Base-by-base conservation (phyloP, 2,329 filamentous ascomycete genomes). In the Apiospora marii region DNA sequence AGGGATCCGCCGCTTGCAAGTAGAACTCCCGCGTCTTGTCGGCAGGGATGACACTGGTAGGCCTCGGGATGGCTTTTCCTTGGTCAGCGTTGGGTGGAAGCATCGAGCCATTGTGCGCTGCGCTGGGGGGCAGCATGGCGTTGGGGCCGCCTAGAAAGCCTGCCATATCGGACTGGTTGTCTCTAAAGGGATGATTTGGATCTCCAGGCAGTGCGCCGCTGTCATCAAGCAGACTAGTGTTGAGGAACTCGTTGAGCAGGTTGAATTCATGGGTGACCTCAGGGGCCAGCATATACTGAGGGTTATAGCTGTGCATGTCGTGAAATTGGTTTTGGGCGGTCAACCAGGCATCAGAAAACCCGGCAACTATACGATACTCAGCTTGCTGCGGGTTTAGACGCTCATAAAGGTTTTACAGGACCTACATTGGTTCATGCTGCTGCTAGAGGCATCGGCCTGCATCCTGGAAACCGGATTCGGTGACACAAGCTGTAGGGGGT, bases 231-330 rank as follows among this genome's bases (percentile, higher is more conserved):
- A 98, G 86, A 80, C 94, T 97, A 77, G 92, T 97, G 82, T 95
- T 96, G 74, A 99, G 89, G 81, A 98, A 98, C 83, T 99, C 96
- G 86, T 97, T 97, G 80, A 99, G 90, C 70, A 98, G 86, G 81
- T 98, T 98, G 83, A 98, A 98, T 86, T 99, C 96, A 84, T 96
- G 96, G 74, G 93, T 95, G 78, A 98, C 94, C 84, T 99, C 96
- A 75, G 95, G 94, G 69, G 87, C 85, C 84, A 98, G 97, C 92
- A 98, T 95, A 86, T 96, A 98, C 80, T 94, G 96, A 73, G 94
- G 93, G 84, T 98, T 94, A 80, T 95, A 94, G 81, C 92, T 94
- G 84, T 96, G 94, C 92, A 98, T 96, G 83, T 98, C 95, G 86
- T 97, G 93, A 83, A 94, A 96, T 80, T 94, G 93, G 81, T 92